Conservation (phyloP, 371 early-diverging fungal species). For the Syncephalastrum monosporum region DNA sequence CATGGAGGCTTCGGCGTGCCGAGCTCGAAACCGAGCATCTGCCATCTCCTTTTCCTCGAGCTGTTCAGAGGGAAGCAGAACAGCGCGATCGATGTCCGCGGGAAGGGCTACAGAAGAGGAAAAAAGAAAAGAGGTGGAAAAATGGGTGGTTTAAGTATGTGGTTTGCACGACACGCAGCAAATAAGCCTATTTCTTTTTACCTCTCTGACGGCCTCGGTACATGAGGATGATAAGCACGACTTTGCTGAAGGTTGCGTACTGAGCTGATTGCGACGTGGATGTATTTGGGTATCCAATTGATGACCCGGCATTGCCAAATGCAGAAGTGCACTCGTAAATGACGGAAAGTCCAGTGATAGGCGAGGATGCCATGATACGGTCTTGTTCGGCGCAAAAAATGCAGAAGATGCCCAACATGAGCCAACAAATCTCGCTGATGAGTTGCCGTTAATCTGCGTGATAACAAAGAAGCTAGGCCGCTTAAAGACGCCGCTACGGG, state of each 20-base stretch:
- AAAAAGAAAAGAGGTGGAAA: background rate
- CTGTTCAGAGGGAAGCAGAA: slow-evolving; percentile 40
- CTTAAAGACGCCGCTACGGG: slow-evolving; percentile 16
- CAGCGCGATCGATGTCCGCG: slow-evolving; percentile 46
- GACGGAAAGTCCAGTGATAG: slow-evolving; percentile 33
- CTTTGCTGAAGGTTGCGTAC: slow-evolving; percentile 34
- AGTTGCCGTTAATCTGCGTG: slow-evolving; percentile 43
- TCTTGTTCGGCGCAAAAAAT: slow-evolving; percentile 28
- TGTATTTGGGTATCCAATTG: slow-evolving; percentile 35
- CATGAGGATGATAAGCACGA: slow-evolving; percentile 40
- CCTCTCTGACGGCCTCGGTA: slow-evolving; percentile 45
- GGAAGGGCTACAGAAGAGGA: slow-evolving; percentile 30
- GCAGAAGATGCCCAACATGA: slow-evolving; percentile 36
- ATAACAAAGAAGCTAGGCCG: slow-evolving; percentile 45
- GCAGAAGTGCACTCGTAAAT: slow-evolving; percentile 47
- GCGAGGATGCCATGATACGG: slow-evolving; percentile 39
- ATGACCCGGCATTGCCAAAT: slow-evolving; percentile 43
- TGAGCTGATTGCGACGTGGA: slow-evolving; percentile 38
- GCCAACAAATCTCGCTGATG: slow-evolving; percentile 46
- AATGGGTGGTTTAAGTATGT: too few relatives aligned
- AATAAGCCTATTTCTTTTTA: slow-evolving; percentile 11
- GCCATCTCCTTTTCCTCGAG: slow-evolving; percentile 6
- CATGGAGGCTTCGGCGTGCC: slow-evolving; percentile 2
- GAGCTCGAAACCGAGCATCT: slow-evolving; percentile 2
- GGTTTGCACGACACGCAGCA: too few relatives aligned